A percentile compares a stretch with the other conserved stretches of the same genome.
These are phyloP conservation scores for Phellopilus nigrolimitatus DNA, from an alignment of 1,284 basidiomycete species.

Conservation along the genomic window DNA sequence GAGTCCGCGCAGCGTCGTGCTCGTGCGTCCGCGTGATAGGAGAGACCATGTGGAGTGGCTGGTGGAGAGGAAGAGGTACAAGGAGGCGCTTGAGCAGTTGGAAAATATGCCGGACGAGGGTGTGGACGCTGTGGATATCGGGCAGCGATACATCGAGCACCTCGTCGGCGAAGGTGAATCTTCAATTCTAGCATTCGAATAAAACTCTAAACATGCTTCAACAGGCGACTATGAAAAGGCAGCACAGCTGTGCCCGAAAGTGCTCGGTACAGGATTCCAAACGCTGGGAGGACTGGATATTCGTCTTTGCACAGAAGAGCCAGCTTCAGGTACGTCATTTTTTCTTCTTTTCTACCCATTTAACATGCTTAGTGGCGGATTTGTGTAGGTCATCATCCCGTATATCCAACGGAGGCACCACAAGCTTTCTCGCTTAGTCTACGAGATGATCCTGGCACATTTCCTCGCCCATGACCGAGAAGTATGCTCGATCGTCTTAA, in stretches of 20 bases:
- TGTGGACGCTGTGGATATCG: slow-evolving; percentile 72
- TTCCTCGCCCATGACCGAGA: slow-evolving; percentile 76
- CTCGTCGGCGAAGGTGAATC: slow-evolving; percentile 64
- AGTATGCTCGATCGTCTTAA: slow-evolving; percentile 37
- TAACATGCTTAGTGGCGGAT: neutral
- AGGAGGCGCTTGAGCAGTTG: slow-evolving; percentile 85
- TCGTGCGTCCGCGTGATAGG: slow-evolving; percentile 82
- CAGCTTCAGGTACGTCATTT: slow-evolving; percentile 64
- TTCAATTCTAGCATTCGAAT: neutral
- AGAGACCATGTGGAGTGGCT: slow-evolving; percentile 93
- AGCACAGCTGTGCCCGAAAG: slow-evolving; percentile 81
- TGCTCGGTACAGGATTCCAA: slow-evolving; percentile 76
- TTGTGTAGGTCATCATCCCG: slow-evolving; percentile 75
- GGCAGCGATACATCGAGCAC: slow-evolving; percentile 79
- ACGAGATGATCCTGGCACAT: slow-evolving; percentile 93
- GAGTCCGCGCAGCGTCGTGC: slow-evolving; percentile 82
- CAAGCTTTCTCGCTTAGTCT: slow-evolving; percentile 80
- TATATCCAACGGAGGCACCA: slow-evolving; percentile 83
- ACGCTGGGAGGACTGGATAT: slow-evolving; percentile 95
- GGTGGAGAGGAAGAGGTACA: slow-evolving; percentile 80
- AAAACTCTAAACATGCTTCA: neutral
- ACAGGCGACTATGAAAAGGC: slow-evolving; percentile 79
- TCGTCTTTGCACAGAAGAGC: slow-evolving; percentile 81
- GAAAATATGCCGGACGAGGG: slow-evolving; percentile 50
- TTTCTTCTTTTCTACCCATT: neutral